Percentiles rank a stretch among this genome's conserved stretches.
These are phyloP conservation scores for Leishmania martiniquensis DNA, from an alignment of 208 protist genomes.

Conservation along the genomic window DNA sequence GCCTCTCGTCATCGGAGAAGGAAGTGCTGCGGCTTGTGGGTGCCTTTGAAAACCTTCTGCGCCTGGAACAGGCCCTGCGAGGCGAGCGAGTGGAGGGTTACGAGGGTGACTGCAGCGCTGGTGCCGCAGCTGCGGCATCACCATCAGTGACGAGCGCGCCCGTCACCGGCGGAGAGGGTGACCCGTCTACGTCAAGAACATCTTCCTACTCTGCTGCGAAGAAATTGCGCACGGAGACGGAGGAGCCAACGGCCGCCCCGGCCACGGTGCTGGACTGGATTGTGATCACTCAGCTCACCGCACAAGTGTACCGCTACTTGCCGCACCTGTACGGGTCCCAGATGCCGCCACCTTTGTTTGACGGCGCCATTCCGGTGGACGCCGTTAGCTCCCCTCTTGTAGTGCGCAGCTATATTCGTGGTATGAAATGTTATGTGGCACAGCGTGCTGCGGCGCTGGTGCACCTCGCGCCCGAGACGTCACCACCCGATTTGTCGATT, in stretches of 20 bases:
- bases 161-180: slow-evolving; percentile 1
- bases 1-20: slow-evolving; percentile 33
- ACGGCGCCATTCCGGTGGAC: slow-evolving; percentile 21
- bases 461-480: slow-evolving; percentile 10
- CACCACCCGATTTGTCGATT: not conserved
- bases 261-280: slow-evolving; percentile 38
- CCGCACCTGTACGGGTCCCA: slow-evolving; percentile 75
- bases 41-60: slow-evolving; percentile 84
- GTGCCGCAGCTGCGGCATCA: not conserved
- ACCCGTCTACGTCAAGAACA: not conserved
- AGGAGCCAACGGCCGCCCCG: not conserved
- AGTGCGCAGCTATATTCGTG: slow-evolving; percentile 38
- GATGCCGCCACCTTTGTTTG: slow-evolving; percentile 83
- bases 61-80: slow-evolving; percentile 49
- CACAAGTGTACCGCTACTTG: slow-evolving; percentile 86
- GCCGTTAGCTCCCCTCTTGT: slow-evolving; percentile 14
- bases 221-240: slow-evolving; percentile 8
- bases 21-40: slow-evolving; percentile 67
- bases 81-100: slow-evolving; percentile 23
- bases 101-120: not conserved
- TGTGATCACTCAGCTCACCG: slow-evolving; percentile 67
- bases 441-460: slow-evolving; percentile 36
- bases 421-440: slow-evolving; percentile 58
- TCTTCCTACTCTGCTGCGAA: slow-evolving; percentile 11
- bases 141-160: slow-evolving; percentile 14